Base-by-base conservation (phyloP, 2,329 filamentous ascomycete genomes). In the Sporothrix phasma region DNA sequence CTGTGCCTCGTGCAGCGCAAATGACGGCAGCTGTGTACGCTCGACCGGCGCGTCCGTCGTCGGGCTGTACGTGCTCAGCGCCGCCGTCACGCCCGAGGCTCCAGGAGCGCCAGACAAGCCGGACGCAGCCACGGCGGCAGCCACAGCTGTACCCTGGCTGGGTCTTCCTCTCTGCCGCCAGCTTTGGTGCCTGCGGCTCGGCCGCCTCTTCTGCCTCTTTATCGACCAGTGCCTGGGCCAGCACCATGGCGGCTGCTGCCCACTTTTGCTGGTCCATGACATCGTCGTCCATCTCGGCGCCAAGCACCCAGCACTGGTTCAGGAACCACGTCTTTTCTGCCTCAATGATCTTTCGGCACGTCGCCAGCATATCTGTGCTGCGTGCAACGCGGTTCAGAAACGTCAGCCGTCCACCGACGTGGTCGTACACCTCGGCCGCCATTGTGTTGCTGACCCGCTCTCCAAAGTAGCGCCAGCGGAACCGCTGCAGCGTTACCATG, bases 301-400 rank as follows among this genome's bases (percentile, higher is more conserved):
- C 88, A 3, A 90, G 80, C 65, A 90, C 88, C 81, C 87, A 88
- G 76, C 87, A 90, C 72, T 88, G 85, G 74, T 88, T 89, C 8
- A 90, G 77, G 68, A 90, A 88, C 87, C 88, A 90, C n/a, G 82
- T 86, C 76, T 88, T 88, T 73, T 90, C 88, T 56, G 80, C 81
- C 4, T 85, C 78, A 71, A 83, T 84, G 71, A 90, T 89, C 64
- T 78, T 73, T 17, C 83, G 73, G 70, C 92, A 96, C 34, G 88
- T 90, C 26, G 77, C 77, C 22, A 93, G 74, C 89, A 97, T 96
- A 72, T 97, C 81, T 1, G 76, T 74, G 26, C 88, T 88, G 74
- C 92, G 95, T n/a, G 94, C 94, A 3, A 97, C 92, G 22, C 90
- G 85, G 73, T 90, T 93, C 68, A 99, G 78, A 72, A 92, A 97